These are phyloP conservation scores for Calocybe cyanea DNA, from an alignment of 768 basidiomycete species.

Conservation along the genomic window DNA sequence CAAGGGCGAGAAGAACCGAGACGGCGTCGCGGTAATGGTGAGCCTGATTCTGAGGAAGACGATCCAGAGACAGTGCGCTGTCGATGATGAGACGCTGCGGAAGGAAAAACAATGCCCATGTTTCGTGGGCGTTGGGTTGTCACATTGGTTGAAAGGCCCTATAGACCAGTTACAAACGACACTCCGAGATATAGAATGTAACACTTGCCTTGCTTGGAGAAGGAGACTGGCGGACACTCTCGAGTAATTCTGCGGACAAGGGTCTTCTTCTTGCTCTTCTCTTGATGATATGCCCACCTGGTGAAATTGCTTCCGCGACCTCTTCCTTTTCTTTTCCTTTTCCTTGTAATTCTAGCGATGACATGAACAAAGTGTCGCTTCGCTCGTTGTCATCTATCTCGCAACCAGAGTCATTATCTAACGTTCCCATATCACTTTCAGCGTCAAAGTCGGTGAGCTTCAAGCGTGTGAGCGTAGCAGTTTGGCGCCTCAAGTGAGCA, in stretches of 20 bases:
- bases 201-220: constrained; percentile 40
- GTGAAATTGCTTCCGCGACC: constrained; percentile 67
- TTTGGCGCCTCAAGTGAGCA: constrained; percentile 44
- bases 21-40: constrained; percentile 54
- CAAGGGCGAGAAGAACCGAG: constrained; percentile 35
- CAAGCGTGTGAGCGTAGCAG: constrained; percentile 61
- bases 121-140: constrained; percentile 8
- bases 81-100: constrained; percentile 33
- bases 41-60: constrained; percentile 47
- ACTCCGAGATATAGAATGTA: neutral
- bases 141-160: constrained; percentile 2
- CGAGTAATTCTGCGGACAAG: constrained; percentile 61
- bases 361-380: constrained; percentile 31
- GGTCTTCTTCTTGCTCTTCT: constrained; percentile 72
- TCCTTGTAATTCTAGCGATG: constrained; percentile 23
- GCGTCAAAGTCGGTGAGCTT: constrained; percentile 54
- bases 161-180: constrained; percentile 1
- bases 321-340: constrained; percentile 49
- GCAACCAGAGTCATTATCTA: constrained; percentile 49
- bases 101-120: constrained; percentile 35
- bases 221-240: constrained; percentile 41
- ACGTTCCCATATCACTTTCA: constrained; percentile 37
- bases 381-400: constrained; percentile 43
- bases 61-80: constrained; percentile 31
- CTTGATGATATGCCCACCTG: constrained; percentile 69